These are phyloP conservation scores for Phytophthora pseudosyringae DNA, from an alignment of 352 stramenopile genomes.

Conservation along the genomic window DNA sequence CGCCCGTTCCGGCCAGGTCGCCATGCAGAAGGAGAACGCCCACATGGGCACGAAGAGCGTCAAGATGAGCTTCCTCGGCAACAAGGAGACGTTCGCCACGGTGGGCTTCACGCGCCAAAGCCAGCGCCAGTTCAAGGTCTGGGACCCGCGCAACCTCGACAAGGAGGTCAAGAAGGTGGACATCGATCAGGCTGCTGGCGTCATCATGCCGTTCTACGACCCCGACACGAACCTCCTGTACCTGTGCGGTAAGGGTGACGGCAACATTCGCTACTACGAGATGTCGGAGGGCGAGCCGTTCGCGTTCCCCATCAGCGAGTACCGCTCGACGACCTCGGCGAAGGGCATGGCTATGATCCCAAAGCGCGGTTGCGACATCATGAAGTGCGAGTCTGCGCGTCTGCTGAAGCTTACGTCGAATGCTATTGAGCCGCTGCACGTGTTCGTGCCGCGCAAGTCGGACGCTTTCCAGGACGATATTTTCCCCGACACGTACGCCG, in stretches of 20 bases:
- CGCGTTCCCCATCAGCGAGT: constrained; percentile 94
- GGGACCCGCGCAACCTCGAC: constrained; percentile 89
- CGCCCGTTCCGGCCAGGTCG: constrained; percentile 86
- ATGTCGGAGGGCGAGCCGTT: constrained; percentile 96
- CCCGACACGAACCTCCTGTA: constrained; percentile 98
- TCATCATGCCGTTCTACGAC: constrained; percentile 99
- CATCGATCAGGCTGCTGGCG: constrained; percentile 97
- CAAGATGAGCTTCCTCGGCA: constrained; percentile 97
- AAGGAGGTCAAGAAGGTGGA: constrained; percentile 95
- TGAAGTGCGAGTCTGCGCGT: constrained; percentile 97
- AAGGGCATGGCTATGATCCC: constrained; percentile 99
- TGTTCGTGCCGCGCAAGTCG: constrained; percentile 97
- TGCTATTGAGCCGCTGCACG: constrained; percentile 97
- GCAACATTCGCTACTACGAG: constrained; percentile 99
- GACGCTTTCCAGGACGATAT: constrained; percentile 99
- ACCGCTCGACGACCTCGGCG: constrained; percentile 94
- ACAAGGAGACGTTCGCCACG: constrained; percentile 96
- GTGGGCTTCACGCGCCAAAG: constrained; percentile 97
- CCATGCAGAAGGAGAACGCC: constrained; percentile 85
- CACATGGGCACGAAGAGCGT: constrained; percentile 98
- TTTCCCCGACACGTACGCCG: constrained; percentile 97
- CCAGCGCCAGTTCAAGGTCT: constrained; percentile 93
- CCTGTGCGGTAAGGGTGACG: constrained; percentile 97
- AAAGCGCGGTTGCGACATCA: constrained; percentile 98
- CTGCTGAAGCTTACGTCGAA: constrained; percentile 97